Conservation (phyloP, 1,284 basidiomycete species). For the Leucoagaricus sp. region DNA sequence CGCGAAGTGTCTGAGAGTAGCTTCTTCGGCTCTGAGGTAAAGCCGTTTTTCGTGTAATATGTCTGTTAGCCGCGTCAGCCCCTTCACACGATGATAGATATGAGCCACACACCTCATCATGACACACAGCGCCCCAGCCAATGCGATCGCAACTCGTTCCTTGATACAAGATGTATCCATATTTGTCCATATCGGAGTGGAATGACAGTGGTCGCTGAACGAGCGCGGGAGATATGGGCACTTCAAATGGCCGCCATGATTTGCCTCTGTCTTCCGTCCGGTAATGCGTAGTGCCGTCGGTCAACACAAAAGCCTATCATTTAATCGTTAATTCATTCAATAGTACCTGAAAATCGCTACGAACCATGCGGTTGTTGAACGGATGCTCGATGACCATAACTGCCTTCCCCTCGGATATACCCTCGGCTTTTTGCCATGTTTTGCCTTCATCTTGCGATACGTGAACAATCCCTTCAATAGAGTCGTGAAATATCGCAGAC, state of each 20-base stretch:
- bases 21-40: conserved; percentile 56
- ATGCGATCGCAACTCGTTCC: conserved; percentile 66
- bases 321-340: not conserved
- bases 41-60: conserved; percentile 85
- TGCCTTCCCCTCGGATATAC: conserved; percentile 65
- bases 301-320: conserved; percentile 80
- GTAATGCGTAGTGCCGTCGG: conserved; percentile 73
- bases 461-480: conserved; percentile 65
- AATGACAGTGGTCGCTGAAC: conserved; percentile 75
- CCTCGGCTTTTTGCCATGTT: conserved; percentile 66
- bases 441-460: conserved; percentile 92
- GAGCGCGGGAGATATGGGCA: conserved; percentile 63
- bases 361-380: conserved; percentile 73
- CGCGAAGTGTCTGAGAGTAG: conserved; percentile 71
- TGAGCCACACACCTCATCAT: conserved; percentile 63
- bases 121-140: conserved; percentile 69
- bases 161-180: conserved; percentile 83
- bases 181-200: conserved; percentile 72
- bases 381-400: conserved; percentile 87
- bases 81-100: not conserved
- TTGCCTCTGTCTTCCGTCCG: conserved; percentile 84
- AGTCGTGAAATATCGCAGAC: conserved; percentile 85
- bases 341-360: conserved; percentile 26
- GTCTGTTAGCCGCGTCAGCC: conserved; percentile 48
- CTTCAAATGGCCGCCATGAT: conserved; percentile 81